Evolutionary conservation across 2,329 filamentous ascomycete genomes (phyloP), one percentile per base, ranked within the genome.

Genomic region (Aspergillus floridensis): DNA sequence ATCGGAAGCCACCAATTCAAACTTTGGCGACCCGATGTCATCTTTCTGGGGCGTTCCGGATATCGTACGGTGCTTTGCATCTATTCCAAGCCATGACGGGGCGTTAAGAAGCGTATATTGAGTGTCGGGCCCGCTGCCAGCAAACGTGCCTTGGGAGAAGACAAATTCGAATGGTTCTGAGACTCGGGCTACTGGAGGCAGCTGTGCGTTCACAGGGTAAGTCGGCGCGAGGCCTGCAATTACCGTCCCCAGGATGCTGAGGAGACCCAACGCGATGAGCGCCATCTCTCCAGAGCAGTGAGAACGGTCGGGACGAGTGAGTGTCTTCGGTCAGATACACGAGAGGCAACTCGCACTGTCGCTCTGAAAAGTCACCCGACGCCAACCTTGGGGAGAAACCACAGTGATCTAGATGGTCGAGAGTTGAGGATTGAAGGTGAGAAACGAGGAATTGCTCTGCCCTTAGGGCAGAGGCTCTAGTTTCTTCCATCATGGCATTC

Each of bases 131-230:
- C 77, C 76, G 47, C 77, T 74, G 16, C 89, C 88, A 14, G 81
- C 80, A 75, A 96, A 96, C 0, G 92, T 96, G 44, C 87, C 86
- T 26, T 66, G 66, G 12, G 77, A 73, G 55, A 80, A 79, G 48
- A 66, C 64, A 62, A 80, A 80, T 50, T 66, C 63, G 62, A 76
- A 81, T 2, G 82, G 80, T 66, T 88, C 71, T 46, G 83, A 84
- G 60, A 90, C 80, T 64, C 89, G 84, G 21, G 91, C 92, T 56
- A 93, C 88, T 3, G 89, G 88, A 32, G 92, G 92, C 1, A 96
- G 83, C 74, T 96, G 92, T 2, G 90, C 87, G 75, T 95, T 96
- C 74, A 96, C 82, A 0, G 92, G 92, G 66, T 93, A 93, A 50
- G 80, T 79, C 52, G 80, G 70, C 59, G 64, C 69, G 63, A 77